phyloP scores from a whole-genome alignment of 768 basidiomycete species.

The Dictyophora rubrovolvata region DNA sequence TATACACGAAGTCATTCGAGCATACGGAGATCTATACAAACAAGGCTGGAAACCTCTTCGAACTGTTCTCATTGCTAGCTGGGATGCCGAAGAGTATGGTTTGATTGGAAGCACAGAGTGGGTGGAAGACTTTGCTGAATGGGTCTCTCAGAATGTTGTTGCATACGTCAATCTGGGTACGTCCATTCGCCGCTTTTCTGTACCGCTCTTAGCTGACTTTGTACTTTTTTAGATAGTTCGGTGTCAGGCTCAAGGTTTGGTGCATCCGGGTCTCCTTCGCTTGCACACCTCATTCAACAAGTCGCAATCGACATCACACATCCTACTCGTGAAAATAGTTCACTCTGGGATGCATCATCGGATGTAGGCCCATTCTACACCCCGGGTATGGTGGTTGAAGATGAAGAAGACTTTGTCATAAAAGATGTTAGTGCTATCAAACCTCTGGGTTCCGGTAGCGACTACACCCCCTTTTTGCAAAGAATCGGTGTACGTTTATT shows the following conservation, averaged over 20 bases:
- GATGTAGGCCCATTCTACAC: slow-evolving; percentile 47
- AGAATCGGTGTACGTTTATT: slow-evolving; percentile 46
- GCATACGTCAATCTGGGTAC: slow-evolving; percentile 74
- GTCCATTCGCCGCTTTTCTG: slow-evolving; percentile 5
- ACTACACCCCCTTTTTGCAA: slow-evolving; percentile 89
- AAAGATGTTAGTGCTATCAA: slow-evolving; percentile 28
- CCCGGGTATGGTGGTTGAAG: slow-evolving; percentile 26
- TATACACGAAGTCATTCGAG: slow-evolving; percentile 67
- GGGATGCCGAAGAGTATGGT: slow-evolving; percentile 71
- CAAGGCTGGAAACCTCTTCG: slow-evolving; percentile 79
- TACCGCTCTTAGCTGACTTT: background rate
- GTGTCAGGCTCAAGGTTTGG: slow-evolving; percentile 51
- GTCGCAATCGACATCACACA: slow-evolving; percentile 67
- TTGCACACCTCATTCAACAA: slow-evolving; percentile 62
- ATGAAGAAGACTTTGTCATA: slow-evolving; percentile 12
- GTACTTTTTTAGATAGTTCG: slow-evolving; percentile 40
- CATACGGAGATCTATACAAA: slow-evolving; percentile 55
- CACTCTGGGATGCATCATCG: slow-evolving; percentile 68
- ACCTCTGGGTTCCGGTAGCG: slow-evolving; percentile 79
- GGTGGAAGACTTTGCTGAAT: slow-evolving; percentile 83
- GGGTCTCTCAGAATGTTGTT: slow-evolving; percentile 71
- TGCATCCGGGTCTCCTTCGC: slow-evolving; percentile 64
- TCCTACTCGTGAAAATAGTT: slow-evolving; percentile 50
- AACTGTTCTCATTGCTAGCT: slow-evolving; percentile 62
- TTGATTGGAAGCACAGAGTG: slow-evolving; percentile 85